Base-by-base conservation (phyloP, 2,329 filamentous ascomycete species). In the Xylaria sp. region DNA sequence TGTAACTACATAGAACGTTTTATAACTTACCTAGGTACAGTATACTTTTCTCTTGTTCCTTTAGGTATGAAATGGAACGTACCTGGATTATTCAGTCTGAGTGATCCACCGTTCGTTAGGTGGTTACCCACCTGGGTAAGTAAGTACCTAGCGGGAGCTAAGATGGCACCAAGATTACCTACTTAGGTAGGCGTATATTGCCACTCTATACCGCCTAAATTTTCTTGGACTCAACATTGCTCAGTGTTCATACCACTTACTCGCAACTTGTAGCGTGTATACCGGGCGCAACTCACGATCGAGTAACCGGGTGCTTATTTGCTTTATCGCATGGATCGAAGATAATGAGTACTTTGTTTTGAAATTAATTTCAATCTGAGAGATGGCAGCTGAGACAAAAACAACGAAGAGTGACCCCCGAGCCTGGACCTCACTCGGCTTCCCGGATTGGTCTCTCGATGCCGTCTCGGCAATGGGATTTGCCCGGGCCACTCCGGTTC, bases 401-500 rank as follows among this genome's bases (percentile, higher is more conserved):
- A 44, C 72, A 18, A 74, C 79, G 28, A 85, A 84, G 80, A 83
- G 83, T 77, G 83, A 86, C 65, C 79, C 83, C 61, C 80, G 88
- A 73, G 84, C 84, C 34, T 95, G 92, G 89, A 88, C 91, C 75
- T 88, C 87, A 15, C 83, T 94, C 1, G 83, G 90, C 6, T 82
- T 94, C 39, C 92, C 91, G 69, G 86, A 91, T 88, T 98, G 94
- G 94, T 89, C 96, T 66, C 84, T 96, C 63, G 93, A 97, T 73
- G 94, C 94, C 68, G 90, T 97, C 58, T 86, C 90, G 59, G 89
- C 90, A 72, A 95, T 96, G 91, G 93, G 94, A 70, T 97, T 97
- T 81, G 84, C 86, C 72, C 91, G 92, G 79, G 94, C 96, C 87
- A 98, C 94, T 3, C 95, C 95, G 0, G 94, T 98, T n/a, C 95